Evolutionary conservation across 2,329 filamentous ascomycete species (phyloP), one percentile per base, ranked within the genome.

Genomic region (Colletotrichum sp.): DNA sequence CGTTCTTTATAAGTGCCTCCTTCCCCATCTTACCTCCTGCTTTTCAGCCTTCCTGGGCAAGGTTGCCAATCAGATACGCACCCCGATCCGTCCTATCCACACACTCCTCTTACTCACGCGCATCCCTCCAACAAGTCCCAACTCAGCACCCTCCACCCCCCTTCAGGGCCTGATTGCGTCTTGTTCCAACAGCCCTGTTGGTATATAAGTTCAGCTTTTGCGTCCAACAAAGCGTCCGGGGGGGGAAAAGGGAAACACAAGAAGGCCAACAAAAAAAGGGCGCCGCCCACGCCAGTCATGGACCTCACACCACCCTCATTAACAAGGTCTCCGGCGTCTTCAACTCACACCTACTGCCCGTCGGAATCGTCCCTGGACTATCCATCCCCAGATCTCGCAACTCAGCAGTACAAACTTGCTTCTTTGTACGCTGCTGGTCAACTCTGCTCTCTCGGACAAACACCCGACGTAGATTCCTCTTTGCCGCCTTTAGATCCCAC

Each of bases 271-370:
- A 59, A 59, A 59, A 71, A 62, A 47, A 47, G 64, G 62, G 62
- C 27, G 27, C 29, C 33, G 72, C 57, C 55, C 61, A 76, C 70
- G 70, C 76, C 74, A 77, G 79, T 79, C 81, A 89, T 89, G 87
- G 87, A 88, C 80, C 82, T 86, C 77, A 86, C 86, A 81, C 87
- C 87, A 77, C 86, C 85, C 69, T 83, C 86, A 59, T 82, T 87
- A 71, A 86, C 83, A 72, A 82, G 82, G 78, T 87, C 85, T 73
- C 83, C 85, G 33, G 81, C 81, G 21, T 86, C 85, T 61, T 83
- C 85, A 72, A 81, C 84, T 63, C 83, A 84, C 79, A 87, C 84
- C 72, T 86, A 85, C 79, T 86, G 82, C 79, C 84, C 85, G 63
- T 83, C 84, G 66, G 80, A 82, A 69, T 82, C 86, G 13, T 81